Percentiles rank a stretch among this genome's conserved stretches.
Conservation (phyloP, 78 protist genomes). For the Cavenderia fasciculata region DNA sequence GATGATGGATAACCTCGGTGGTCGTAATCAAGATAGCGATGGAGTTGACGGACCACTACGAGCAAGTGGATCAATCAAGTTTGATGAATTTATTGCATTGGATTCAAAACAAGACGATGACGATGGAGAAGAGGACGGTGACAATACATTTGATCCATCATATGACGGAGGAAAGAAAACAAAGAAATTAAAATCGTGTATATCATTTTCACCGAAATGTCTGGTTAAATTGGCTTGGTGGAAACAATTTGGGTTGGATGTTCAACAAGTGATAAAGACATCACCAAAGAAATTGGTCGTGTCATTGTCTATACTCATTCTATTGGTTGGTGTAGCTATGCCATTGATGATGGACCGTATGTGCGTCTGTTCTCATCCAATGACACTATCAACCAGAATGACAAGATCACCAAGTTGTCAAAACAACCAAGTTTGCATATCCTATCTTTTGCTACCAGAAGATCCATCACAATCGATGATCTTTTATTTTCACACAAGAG, state of each 20-base stretch:
- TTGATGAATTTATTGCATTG: not conserved
- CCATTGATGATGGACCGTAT: constrained; percentile 21
- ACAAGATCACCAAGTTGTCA: constrained; percentile 30
- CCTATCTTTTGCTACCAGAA: constrained; percentile 39
- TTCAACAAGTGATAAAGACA: not conserved
- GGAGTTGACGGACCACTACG: not conserved
- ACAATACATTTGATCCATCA: not conserved
- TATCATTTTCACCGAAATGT: no score
- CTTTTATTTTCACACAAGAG: constrained; percentile 39
- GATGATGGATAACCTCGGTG: not conserved
- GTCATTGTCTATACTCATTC: not conserved
- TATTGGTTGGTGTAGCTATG: not conserved
- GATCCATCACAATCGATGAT: constrained; percentile 62
- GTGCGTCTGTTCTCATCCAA: constrained; percentile 73
- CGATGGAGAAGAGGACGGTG: not conserved
- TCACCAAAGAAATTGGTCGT: not conserved
- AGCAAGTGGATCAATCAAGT: not conserved
- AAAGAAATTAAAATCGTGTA: no score
- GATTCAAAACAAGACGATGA: not conserved
- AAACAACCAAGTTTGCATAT: constrained; percentile 4
- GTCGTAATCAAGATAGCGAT: not conserved
- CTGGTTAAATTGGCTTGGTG: not conserved
- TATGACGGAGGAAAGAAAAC: no score
- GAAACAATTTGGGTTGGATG: no score
- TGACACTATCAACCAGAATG: constrained; percentile 15